Evolutionary conservation across 1,139 yeast genomes (phyloP), one percentile per base, ranked within the genome.

Genomic region (Saccharomyces hybrid): DNA sequence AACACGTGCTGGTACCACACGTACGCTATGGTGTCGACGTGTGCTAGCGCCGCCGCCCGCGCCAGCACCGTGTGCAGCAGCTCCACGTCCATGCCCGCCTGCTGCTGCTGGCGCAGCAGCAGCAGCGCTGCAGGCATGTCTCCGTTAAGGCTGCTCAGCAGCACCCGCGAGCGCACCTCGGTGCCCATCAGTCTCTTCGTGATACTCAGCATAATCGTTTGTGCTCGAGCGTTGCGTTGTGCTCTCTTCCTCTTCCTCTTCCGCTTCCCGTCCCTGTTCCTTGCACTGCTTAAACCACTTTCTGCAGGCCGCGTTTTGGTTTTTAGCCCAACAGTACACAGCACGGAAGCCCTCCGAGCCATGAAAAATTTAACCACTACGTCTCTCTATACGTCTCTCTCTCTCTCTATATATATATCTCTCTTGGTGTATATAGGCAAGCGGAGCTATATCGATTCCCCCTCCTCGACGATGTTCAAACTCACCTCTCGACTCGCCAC

Each of bases 1-100:
- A 58, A 52, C 47, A 65, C 70, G 50, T 59, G 67, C 47, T 60
- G 59, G 53, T 67, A 59, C 70, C 70, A 68, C n/a, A 68, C 56
- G 50, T 57, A 62, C 13, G 60, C 58, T 4, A 64, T 61, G 8
- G 68, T 61, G 9, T 56, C 60, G 27, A 60, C 57, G 54, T 68
- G 70, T 2, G 65, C 70, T 57, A 14, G 59, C 63, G 16, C 34
- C 52, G 23, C 53, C 57, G 23, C 23, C 55, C 13, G 34, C 20
- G 46, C 27, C 13, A 27, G 50, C 20, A 16, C 9, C 50, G 41
- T 49, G 27, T 30, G 41, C 5, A 28, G 27, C 20, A 20, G 42
- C 16, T 38, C 44, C 25, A 38, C 44, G 9, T 38, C 44, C n/a
- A 38, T 5, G 25, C 44, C 4, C 14, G 44, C 11, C 44, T 38